Percentiles rank a stretch among this genome's conserved stretches.
These are phyloP conservation scores for Lecanicillium sp. DNA, from an alignment of 2,329 filamentous ascomycete genomes.

Conservation along the genomic window DNA sequence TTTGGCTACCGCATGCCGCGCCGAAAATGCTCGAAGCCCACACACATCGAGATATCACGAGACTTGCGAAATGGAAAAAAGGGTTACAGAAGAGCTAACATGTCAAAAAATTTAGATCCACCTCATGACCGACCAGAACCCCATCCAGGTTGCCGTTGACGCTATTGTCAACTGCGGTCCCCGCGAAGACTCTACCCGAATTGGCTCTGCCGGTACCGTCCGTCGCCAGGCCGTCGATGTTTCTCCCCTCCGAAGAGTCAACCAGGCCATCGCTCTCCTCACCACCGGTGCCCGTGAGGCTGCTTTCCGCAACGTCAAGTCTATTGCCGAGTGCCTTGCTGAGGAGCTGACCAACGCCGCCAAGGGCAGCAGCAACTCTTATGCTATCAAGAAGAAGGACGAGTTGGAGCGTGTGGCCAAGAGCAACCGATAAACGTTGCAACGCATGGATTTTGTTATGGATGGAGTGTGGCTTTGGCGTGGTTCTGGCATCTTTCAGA, in stretches of 20 bases:
- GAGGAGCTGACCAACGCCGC: slow-evolving; percentile 99
- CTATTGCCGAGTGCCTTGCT: slow-evolving; percentile 97
- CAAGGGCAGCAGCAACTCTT: slow-evolving; percentile 99
- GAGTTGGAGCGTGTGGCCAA: slow-evolving; percentile 99
- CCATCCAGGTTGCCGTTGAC: slow-evolving; percentile 98
- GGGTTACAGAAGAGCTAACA: slow-evolving; percentile 4
- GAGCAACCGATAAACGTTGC: slow-evolving; percentile 89
- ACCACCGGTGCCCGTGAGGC: slow-evolving; percentile 99
- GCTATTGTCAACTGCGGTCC: slow-evolving; percentile 99
- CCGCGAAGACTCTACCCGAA: slow-evolving; percentile 99
- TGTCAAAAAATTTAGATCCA: slow-evolving; percentile 62
- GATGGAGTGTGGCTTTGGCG: slow-evolving; percentile 32
- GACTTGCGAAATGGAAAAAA: neutral
- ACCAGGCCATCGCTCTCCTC: slow-evolving; percentile 98
- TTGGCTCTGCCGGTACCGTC: slow-evolving; percentile 98
- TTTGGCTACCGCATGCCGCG: no score
- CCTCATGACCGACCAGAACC: slow-evolving; percentile 99
- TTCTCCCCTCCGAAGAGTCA: slow-evolving; percentile 96
- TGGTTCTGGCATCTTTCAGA: slow-evolving; percentile 38
- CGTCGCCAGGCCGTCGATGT: slow-evolving; percentile 99
- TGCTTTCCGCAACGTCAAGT: slow-evolving; percentile 99
- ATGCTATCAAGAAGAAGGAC: slow-evolving; percentile 99
- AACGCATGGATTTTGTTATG: slow-evolving; percentile 20
- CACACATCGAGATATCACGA: neutral
- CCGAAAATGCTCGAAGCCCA: slow-evolving; percentile 5